phyloP scores from a whole-genome alignment of 805 yeast species.

The Candida maris region DNA sequence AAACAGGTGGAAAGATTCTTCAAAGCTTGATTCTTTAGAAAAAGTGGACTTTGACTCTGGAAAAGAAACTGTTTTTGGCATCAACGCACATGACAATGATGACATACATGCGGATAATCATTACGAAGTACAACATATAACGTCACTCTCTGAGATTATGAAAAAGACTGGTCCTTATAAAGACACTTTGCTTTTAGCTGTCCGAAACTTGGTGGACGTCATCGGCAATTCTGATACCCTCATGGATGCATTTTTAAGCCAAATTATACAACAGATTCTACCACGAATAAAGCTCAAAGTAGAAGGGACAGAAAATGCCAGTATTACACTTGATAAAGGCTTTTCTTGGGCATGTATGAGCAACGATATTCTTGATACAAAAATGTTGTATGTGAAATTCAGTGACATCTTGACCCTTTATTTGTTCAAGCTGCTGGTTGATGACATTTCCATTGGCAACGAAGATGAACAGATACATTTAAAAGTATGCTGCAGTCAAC shows the following conservation, averaged over 20 bases:
- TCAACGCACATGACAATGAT: background rate
- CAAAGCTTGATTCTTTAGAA: background rate
- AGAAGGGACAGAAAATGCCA: slow-evolving; percentile 1
- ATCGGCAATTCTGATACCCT: slow-evolving; percentile 14
- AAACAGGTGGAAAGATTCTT: background rate
- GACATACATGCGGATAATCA: slow-evolving; percentile 1
- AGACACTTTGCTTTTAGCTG: slow-evolving; percentile 11
- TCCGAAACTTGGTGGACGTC: slow-evolving; percentile 18
- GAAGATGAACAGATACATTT: slow-evolving; percentile 1
- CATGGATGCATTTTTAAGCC: slow-evolving; percentile 20
- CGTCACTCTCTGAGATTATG: slow-evolving; percentile 6
- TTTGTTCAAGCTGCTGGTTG: slow-evolving; percentile 16
- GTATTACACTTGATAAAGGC: slow-evolving; percentile 5
- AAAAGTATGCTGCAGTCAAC: slow-evolving; percentile 6
- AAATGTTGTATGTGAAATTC: slow-evolving; percentile 25
- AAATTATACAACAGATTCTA: slow-evolving; percentile 9
- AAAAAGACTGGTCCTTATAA: slow-evolving; percentile 3
- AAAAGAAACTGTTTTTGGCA: background rate
- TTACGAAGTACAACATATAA: slow-evolving; percentile 9
- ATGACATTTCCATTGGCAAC: slow-evolving; percentile 2
- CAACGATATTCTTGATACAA: slow-evolving; percentile 15
- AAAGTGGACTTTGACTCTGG: background rate
- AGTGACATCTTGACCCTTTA: slow-evolving; percentile 25
- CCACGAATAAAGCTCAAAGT: slow-evolving; percentile 3
- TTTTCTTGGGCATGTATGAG: slow-evolving; percentile 26